phyloP scores from a whole-genome alignment of 306 rosid genomes.

The Trifolium fragiferum region DNA sequence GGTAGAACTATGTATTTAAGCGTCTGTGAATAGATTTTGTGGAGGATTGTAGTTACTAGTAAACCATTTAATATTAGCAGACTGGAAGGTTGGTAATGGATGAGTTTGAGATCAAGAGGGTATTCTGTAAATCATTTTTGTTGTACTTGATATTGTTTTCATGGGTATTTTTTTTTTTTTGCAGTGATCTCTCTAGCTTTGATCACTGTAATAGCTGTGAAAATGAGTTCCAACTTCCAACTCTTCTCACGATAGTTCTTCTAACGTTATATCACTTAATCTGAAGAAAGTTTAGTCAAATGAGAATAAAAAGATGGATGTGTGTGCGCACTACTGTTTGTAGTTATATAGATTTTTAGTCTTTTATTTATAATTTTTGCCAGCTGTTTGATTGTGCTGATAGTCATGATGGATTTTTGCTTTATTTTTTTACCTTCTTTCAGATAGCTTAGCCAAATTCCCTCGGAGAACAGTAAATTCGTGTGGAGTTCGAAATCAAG shows the following conservation, averaged over 20 bases:
- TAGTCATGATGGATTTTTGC: slow-evolving; percentile 9
- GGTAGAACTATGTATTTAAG: not conserved
- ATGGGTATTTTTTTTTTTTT: not conserved
- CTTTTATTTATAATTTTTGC: slow-evolving; percentile 8
- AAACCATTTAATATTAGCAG: not conserved
- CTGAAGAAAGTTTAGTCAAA: slow-evolving; percentile 18
- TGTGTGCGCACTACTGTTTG: not conserved
- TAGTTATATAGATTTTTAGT: not conserved
- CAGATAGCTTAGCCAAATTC: slow-evolving; percentile 92
- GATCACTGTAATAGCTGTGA: not conserved
- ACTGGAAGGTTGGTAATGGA: not conserved
- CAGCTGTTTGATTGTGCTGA: slow-evolving; percentile 42
- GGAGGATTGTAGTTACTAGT: not conserved
- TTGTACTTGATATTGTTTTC: not conserved
- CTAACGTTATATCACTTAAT: not conserved
- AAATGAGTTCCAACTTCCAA: not conserved
- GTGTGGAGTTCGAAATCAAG: slow-evolving; percentile 68
- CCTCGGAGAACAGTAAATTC: slow-evolving; percentile 79
- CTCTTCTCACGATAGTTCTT: slow-evolving; percentile 7
- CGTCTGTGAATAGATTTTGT: not conserved
- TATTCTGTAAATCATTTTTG: not conserved
- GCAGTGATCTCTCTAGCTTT: not conserved
- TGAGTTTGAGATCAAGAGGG: not conserved
- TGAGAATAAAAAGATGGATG: slow-evolving; percentile 17
- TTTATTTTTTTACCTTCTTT: slow-evolving; percentile 25